Percentiles rank a stretch among this genome's conserved stretches.
Conservation (phyloP, 2,329 filamentous ascomycete genomes). For the Fusarium sp. region DNA sequence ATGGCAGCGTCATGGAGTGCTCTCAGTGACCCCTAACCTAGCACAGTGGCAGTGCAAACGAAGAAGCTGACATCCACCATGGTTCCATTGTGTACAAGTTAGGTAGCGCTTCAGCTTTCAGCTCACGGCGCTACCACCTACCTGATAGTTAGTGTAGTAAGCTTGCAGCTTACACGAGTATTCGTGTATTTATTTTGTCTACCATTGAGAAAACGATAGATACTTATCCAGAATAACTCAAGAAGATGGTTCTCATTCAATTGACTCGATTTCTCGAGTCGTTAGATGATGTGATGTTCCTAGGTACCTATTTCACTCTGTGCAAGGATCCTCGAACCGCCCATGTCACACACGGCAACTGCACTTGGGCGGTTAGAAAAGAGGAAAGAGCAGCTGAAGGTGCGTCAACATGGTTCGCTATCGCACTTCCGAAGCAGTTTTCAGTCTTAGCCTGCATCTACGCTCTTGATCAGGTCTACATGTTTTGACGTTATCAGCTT, state of each 20-base stretch:
- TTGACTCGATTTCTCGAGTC: background rate
- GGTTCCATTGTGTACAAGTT: background rate
- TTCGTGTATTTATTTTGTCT: background rate
- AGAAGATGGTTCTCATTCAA: background rate
- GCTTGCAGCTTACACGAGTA: background rate
- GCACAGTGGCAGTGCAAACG: conserved; percentile 9
- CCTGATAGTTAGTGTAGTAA: background rate
- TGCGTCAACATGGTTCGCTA: background rate
- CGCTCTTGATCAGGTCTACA: background rate
- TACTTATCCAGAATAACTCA: background rate
- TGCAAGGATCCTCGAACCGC: conserved; percentile 15
- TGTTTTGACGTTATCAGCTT: background rate
- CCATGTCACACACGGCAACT: conserved; percentile 24
- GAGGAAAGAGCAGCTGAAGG: conserved; percentile 12
- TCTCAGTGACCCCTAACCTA: background rate
- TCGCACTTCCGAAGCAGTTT: background rate
- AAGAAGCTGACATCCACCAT: conserved; percentile 6
- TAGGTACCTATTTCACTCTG: background rate
- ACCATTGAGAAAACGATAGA: background rate
- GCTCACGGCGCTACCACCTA: background rate
- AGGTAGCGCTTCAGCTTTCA: background rate
- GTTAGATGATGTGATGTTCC: background rate
- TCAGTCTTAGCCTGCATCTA: background rate
- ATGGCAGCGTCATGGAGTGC: background rate
- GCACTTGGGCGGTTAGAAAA: conserved; percentile 13